Base-by-base conservation (phyloP, 2,329 filamentous ascomycete species). In the Talaromyces sp. region DNA sequence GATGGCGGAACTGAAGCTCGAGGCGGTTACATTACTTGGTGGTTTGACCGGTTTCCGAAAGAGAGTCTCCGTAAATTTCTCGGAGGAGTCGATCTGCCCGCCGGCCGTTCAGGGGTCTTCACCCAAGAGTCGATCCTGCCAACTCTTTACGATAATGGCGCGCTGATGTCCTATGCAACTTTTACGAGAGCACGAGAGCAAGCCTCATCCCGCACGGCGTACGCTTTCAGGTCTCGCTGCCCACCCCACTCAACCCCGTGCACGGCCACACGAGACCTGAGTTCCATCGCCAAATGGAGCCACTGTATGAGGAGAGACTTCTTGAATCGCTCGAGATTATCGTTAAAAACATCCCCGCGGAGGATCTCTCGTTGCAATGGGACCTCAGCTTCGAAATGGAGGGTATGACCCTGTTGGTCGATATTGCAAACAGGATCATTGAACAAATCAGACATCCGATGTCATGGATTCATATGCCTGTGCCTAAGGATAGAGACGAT, bases 401-500 rank as follows among this genome's bases (percentile, higher is more conserved):
- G 8, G 77, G 80, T 54, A 70, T 74, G 47, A 68, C 65, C 0
- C 31, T 76, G 1, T 40, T 79, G 34, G 78, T 81, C 5, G 75
- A 80, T 13, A 67, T 82, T 25, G 76, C 74, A 4, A 79, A 77
- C 47, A 70, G 67, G 1, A 68, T 80, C 19, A 67, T 73, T 13
- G 63, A 70, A 5, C 59, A 65, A 2, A 67, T 76, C 2, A 65
- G 72, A 5, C 73, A 75, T 53, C 65, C 67, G 8, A 74, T 83
- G 27, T 68, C 76, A 54, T 83, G 74, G 72, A 68, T 83, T 36
- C 81, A 83, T 65, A 74, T 81, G 70, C 80, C 81, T 2, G 80
- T 83, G 1, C 79, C 80, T 0, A 78, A 75, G 61, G 73, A 73
- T 13, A 69, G 77, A 15, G 70, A 69, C 15, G 77, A 81, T 65